These are phyloP conservation scores for Apiotrichum siamense DNA, from an alignment of 1,284 basidiomycete species.

Conservation along the genomic window DNA sequence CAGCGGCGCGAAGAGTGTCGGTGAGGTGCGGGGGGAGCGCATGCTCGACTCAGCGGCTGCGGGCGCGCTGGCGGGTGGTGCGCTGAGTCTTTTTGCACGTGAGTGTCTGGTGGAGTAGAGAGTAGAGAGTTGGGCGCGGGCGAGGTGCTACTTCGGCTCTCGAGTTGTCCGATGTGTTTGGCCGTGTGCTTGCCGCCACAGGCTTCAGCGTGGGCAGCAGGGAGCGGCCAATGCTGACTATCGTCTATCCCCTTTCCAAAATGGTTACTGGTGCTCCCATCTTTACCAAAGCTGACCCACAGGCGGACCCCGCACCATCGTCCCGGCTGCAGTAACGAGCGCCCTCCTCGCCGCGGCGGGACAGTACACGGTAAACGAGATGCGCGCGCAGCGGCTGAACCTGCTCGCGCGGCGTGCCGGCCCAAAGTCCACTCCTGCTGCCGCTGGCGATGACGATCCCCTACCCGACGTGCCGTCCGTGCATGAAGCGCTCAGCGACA, in stretches of 20 bases:
- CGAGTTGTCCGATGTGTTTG: too few species aligned
- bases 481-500: not conserved
- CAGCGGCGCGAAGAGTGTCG: too few species aligned
- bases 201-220: too few species aligned
- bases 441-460: too few species aligned
- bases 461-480: not conserved
- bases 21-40: slow-evolving; percentile 28
- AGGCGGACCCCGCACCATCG: slow-evolving; percentile 30
- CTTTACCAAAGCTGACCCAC: not conserved
- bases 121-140: not conserved
- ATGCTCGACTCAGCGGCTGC: slow-evolving; percentile 36
- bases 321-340: slow-evolving; percentile 32
- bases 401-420: slow-evolving; percentile 18
- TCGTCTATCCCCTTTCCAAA: not conserved
- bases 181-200: too few species aligned
- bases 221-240: too few species aligned
- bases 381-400: slow-evolving; percentile 28
- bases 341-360: slow-evolving; percentile 28
- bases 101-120: not conserved
- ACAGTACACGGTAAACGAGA: slow-evolving; percentile 34
- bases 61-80: slow-evolving; percentile 31
- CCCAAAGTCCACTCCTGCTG: not conserved
- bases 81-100: slow-evolving; percentile 23
- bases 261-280: too few species aligned
- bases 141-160: too few species aligned